Percentiles rank a stretch among this genome's conserved stretches.
Conservation (phyloP, 768 basidiomycete genomes). For the Butyriboletus loyo region DNA sequence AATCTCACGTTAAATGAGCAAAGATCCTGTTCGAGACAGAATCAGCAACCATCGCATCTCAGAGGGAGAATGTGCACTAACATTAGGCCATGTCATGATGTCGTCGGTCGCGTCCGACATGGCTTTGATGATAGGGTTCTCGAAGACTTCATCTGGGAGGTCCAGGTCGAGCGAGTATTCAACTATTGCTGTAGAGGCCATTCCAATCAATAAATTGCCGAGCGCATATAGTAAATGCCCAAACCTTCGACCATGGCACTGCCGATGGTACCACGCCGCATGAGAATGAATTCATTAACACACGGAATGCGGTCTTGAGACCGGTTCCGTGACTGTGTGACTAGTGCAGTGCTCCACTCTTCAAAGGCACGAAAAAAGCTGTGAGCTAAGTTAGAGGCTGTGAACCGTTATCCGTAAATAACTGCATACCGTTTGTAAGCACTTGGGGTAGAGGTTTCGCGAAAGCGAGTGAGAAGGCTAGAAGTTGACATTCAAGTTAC, state of each 20-base stretch:
- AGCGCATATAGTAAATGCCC: background rate
- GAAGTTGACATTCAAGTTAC: conserved; percentile 1
- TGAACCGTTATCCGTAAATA: background rate
- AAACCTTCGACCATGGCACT: conserved; percentile 39
- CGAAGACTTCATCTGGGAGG: conserved; percentile 36
- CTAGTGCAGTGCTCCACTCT: conserved; percentile 35
- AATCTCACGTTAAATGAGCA: conserved; percentile 31
- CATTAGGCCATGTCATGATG: conserved; percentile 43
- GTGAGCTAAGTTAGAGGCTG: conserved; percentile 1
- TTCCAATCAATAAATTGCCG: background rate
- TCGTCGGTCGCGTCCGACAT: conserved; percentile 41
- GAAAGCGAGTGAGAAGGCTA: conserved; percentile 34
- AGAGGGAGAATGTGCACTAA: conserved; percentile 18
- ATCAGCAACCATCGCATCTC: conserved; percentile 11
- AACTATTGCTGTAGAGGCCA: conserved; percentile 28
- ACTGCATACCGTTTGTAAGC: conserved; percentile 32
- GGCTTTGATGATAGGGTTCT: conserved; percentile 31
- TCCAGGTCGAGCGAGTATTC: conserved; percentile 38
- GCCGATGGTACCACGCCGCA: conserved; percentile 37
- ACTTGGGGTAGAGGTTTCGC: conserved; percentile 36
- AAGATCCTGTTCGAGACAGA: conserved; percentile 20
- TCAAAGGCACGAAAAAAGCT: conserved; percentile 37
- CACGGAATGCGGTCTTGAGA: conserved; percentile 36
- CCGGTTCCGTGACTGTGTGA: conserved; percentile 34
- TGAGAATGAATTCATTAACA: conserved; percentile 37